Percentiles rank a stretch among this genome's conserved stretches.
phyloP scores from a whole-genome alignment of 768 basidiomycete species.

The Strobilomyces dryophilus region DNA sequence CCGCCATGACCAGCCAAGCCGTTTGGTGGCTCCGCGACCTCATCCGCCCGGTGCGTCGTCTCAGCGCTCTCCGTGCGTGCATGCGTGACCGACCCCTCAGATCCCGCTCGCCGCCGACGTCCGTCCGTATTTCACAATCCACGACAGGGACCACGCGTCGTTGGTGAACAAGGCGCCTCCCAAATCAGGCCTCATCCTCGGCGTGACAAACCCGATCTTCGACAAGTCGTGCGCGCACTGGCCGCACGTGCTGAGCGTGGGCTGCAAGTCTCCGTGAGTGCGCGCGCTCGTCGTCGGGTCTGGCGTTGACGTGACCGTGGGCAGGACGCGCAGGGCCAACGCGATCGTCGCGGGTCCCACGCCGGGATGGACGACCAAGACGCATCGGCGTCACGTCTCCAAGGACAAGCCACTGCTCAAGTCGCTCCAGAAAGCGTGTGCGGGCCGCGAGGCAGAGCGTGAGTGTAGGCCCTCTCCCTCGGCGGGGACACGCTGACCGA shows the following conservation, averaged over 20 bases:
- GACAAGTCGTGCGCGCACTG: slow-evolving; percentile 77
- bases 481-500: neutral
- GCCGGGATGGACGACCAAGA: slow-evolving; percentile 75
- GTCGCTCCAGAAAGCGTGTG: slow-evolving; percentile 60
- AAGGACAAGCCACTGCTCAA: slow-evolving; percentile 78
- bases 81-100: slow-evolving; percentile 34
- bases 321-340: slow-evolving; percentile 6
- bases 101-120: slow-evolving; percentile 82
- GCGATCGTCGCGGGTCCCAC: slow-evolving; percentile 41
- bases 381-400: slow-evolving; percentile 78
- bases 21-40: slow-evolving; percentile 92
- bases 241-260: slow-evolving; percentile 79
- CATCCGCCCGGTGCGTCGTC: slow-evolving; percentile 63
- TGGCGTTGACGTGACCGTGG: neutral
- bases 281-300: neutral
- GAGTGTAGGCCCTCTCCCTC: slow-evolving; percentile 21
- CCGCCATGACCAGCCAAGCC: slow-evolving; percentile 79
- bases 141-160: slow-evolving; percentile 75
- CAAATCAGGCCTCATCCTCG: slow-evolving; percentile 68
- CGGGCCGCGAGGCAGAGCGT: slow-evolving; percentile 49
- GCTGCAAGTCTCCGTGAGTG: slow-evolving; percentile 44
- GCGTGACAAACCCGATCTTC: slow-evolving; percentile 88
- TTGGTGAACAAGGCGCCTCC: slow-evolving; percentile 84
- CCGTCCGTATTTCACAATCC: slow-evolving; percentile 94
- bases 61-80: neutral